Evolutionary conservation across 306 rosid genomes (phyloP).

Genomic region (Oxytropis ochrocephala): DNA sequence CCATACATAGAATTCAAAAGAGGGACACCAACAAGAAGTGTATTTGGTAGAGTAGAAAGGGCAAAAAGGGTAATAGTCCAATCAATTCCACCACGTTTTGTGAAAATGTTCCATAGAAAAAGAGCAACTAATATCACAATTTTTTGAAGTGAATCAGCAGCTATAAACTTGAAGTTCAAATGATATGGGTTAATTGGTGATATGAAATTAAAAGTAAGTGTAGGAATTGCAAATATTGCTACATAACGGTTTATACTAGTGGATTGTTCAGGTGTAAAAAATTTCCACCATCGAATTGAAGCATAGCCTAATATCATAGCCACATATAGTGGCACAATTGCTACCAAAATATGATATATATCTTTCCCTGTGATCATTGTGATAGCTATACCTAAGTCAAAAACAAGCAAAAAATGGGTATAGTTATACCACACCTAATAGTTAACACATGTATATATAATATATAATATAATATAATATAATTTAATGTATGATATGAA

Average conservation of each 20-base stretch:
- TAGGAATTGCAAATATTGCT: constrained; percentile 16
- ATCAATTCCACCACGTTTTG: constrained; percentile 35
- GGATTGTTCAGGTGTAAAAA: constrained; percentile 31
- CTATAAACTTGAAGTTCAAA: constrained; percentile 22
- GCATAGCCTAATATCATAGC: constrained; percentile 26
- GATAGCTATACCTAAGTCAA: background rate
- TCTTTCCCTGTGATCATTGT: constrained; percentile 68
- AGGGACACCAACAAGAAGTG: constrained; percentile 78
- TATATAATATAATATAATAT: background rate
- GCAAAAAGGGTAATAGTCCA: constrained; percentile 74
- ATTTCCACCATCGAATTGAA: constrained; percentile 37
- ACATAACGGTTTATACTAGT: constrained; percentile 30
- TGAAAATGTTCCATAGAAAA: constrained; percentile 15
- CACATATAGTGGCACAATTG: constrained; percentile 25
- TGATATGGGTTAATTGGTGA: constrained; percentile 18
- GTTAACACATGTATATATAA: too few relatives aligned
- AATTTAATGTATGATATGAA: background rate
- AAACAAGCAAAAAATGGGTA: too few relatives aligned
- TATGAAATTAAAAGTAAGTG: constrained; percentile 16
- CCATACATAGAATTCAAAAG: constrained; percentile 81
- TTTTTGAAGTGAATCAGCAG: constrained; percentile 30
- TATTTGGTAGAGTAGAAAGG: constrained; percentile 70
- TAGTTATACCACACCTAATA: too few relatives aligned
- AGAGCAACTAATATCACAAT: background rate
- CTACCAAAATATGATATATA: constrained; percentile 38